Percentiles rank a stretch among this genome's conserved stretches.
phyloP scores from a whole-genome alignment of 768 basidiomycete genomes.

The Auricularia sp. region DNA sequence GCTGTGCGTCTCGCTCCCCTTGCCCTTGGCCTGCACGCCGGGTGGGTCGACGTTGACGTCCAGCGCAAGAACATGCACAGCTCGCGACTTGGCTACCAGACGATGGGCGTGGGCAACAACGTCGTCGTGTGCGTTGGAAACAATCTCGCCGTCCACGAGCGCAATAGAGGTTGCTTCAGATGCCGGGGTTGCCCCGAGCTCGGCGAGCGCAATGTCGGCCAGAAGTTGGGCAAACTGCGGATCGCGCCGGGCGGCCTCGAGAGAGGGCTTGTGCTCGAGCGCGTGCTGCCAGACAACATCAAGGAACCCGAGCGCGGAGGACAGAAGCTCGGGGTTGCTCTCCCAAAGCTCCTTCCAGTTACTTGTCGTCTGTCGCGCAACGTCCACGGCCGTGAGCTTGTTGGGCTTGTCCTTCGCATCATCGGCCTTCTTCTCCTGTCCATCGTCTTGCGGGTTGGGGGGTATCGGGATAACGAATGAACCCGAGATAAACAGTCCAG shows the following conservation, averaged over 20 bases:
- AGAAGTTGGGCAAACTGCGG: constrained; percentile 63
- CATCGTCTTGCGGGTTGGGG: constrained; percentile 14
- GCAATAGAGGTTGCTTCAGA: constrained; percentile 45
- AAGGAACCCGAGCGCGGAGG: constrained; percentile 66
- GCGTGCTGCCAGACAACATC: constrained; percentile 73
- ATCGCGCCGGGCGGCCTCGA: constrained; percentile 49
- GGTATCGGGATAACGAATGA: constrained; percentile 44
- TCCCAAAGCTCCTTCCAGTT: constrained; percentile 73
- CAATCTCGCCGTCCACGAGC: constrained; percentile 37
- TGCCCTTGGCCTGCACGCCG: constrained; percentile 26
- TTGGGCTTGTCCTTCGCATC: constrained; percentile 14
- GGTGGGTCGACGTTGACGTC: constrained; percentile 54
- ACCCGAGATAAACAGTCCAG: constrained; percentile 68
- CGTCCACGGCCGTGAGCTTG: constrained; percentile 49
- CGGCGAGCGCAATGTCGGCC: constrained; percentile 49
- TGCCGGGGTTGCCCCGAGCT: constrained; percentile 67
- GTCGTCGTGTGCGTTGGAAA: constrained; percentile 49
- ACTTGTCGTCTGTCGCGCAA: constrained; percentile 55
- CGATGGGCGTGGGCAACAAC: constrained; percentile 60
- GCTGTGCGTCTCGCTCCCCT: constrained; percentile 13
- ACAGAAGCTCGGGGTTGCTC: constrained; percentile 63
- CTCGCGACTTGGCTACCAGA: constrained; percentile 61
- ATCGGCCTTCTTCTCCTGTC: constrained; percentile 23
- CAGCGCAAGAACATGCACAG: constrained; percentile 60
- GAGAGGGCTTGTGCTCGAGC: constrained; percentile 53